A percentile compares a stretch with the other conserved stretches of the same genome.
These are phyloP conservation scores for Parasarocladium wereldwijsianum DNA, from an alignment of 2,329 filamentous ascomycete genomes.

Conservation along the genomic window DNA sequence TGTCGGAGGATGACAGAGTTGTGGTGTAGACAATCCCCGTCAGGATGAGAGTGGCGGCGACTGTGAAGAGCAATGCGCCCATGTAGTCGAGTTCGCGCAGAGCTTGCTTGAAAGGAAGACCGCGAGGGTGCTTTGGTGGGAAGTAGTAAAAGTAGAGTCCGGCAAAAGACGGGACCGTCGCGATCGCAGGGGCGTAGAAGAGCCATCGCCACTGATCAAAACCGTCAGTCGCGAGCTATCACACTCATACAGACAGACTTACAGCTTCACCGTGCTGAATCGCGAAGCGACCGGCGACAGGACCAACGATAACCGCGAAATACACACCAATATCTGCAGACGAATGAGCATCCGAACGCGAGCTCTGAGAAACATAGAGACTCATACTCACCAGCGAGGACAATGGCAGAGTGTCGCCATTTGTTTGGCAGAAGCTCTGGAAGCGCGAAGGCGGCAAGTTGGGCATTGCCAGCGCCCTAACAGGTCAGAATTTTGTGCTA, in stretches of 20 bases:
- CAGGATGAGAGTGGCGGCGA: slow-evolving; percentile 20
- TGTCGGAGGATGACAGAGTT: slow-evolving; percentile 17
- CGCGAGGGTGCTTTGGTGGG: slow-evolving; percentile 17
- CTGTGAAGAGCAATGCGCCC: slow-evolving; percentile 21
- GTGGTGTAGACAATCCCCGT: slow-evolving; percentile 24
- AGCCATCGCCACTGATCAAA: slow-evolving; percentile 28
- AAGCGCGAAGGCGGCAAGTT: slow-evolving; percentile 28
- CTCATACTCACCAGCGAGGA: slow-evolving; percentile 15
- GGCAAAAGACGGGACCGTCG: slow-evolving; percentile 25
- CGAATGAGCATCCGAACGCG: no score
- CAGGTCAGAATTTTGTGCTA: background rate
- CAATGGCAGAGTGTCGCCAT: slow-evolving; percentile 28
- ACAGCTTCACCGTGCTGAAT: slow-evolving; percentile 16
- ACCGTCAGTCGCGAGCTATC: no score
- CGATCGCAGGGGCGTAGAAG: slow-evolving; percentile 27
- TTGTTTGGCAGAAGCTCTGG: slow-evolving; percentile 33
- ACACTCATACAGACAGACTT: slow-evolving; percentile 1
- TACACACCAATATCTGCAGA: slow-evolving; percentile 21
- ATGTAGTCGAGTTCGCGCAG: slow-evolving; percentile 23
- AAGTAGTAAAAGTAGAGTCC: slow-evolving; percentile 23
- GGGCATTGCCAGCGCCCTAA: slow-evolving; percentile 24
- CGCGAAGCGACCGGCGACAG: slow-evolving; percentile 27
- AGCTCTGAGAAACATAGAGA: background rate
- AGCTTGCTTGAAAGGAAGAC: slow-evolving; percentile 18
- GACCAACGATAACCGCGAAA: slow-evolving; percentile 28